Evolutionary conservation across 176 grass and related monocot species (phyloP), one percentile per base, ranked within the genome.

Genomic region (Melocanna baccifera): DNA sequence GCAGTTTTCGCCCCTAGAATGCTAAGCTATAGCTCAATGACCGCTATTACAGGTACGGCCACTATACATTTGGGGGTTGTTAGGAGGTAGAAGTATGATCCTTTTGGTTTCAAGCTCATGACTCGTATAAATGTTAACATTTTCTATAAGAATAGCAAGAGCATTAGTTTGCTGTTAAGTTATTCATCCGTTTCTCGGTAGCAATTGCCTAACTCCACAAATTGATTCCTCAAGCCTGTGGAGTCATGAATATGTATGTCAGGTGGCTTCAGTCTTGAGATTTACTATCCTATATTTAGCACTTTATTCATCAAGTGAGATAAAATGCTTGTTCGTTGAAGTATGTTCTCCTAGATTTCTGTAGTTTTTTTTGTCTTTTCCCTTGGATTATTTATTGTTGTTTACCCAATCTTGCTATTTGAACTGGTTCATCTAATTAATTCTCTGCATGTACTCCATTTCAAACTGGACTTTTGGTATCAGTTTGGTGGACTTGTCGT

Each of bases 231-330:
- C 25, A 68, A 69, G 39, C 83, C 51, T 78, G 26, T 34, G 19
- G 29, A 56, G 19, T 83, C 71, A 55, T 84, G 23, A 76, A 40
- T 84, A 76, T 76, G 62, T 16, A 66, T 76, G 63, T 25, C 52
- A 71, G 9, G 13, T 78, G 65, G n/a, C 12, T 37, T 46, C 22
- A 40, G 5, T 28, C 74, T 77, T 50, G 28, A 78, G 6, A 61
- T 76, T 69, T 43, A 45, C 36, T 12, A 30, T 41, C 37, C 36
- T 68, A 47, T 51, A 9, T 59, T 43, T 61, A 53, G 20, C 50
- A 71, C 18, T 78, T 69, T 71, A 51, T 71, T 86, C 52, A 23
- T 78, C 37, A 48, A 43, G 65, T 29, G 29, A 74, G n/a, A 69
- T 58, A 28, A 61, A 61, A 63, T 53, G 43, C 46, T 55, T 80